These are phyloP conservation scores for Microsporum canis DNA, from an alignment of 2,329 filamentous ascomycete species.

Conservation along the genomic window DNA sequence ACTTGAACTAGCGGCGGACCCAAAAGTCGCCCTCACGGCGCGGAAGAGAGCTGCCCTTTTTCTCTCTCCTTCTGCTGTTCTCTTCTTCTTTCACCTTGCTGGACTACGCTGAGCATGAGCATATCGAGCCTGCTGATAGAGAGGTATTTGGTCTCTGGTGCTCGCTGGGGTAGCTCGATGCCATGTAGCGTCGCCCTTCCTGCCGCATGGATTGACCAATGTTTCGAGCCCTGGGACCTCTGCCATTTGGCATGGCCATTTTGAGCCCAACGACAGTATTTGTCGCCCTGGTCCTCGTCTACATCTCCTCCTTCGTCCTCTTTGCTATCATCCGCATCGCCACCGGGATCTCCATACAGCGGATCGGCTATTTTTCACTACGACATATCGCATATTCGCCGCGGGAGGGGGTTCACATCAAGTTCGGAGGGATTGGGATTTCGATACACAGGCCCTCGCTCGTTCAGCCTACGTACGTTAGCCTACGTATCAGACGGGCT, in stretches of 20 bases:
- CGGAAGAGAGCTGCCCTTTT: too few relatives aligned
- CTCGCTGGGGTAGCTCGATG: not conserved
- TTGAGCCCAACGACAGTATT: slow-evolving; percentile 66
- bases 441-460: slow-evolving; percentile 89
- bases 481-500: slow-evolving; percentile 75
- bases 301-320: slow-evolving; percentile 82
- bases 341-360: slow-evolving; percentile 90
- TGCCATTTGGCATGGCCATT: slow-evolving; percentile 30
- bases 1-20: not conserved
- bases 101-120: not conserved
- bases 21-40: not conserved
- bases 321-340: slow-evolving; percentile 87
- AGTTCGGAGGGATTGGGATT: slow-evolving; percentile 78
- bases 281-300: slow-evolving; percentile 72
- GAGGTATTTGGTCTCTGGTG: not conserved
- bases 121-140: not conserved
- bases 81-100: not conserved
- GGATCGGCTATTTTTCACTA: slow-evolving; percentile 84
- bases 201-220: slow-evolving; percentile 5
- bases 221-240: slow-evolving; percentile 4
- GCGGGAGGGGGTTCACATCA: slow-evolving; percentile 76
- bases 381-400: slow-evolving; percentile 83
- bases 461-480: slow-evolving; percentile 92
- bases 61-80: not conserved
- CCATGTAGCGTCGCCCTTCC: slow-evolving; percentile 3